Base-by-base conservation (phyloP, 495 filamentous ascomycete genomes). In the Ascobolus immersus region DNA sequence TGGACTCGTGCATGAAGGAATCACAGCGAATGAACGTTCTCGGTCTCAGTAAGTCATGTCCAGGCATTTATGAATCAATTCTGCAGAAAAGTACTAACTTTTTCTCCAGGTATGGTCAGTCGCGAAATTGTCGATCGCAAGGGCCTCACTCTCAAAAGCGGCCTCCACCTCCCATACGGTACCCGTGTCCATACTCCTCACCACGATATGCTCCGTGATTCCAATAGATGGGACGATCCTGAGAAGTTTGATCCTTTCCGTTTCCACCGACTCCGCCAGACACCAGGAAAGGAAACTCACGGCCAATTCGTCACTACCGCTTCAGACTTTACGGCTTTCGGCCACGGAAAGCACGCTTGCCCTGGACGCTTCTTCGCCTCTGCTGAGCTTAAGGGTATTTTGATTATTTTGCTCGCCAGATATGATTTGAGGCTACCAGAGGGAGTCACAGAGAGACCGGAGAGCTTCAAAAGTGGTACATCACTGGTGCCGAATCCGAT, bases 351-450 rank as follows among this genome's bases (percentile, higher is more conserved):
- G 22, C 60, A 71, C 34, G 63, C 68, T 0, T 69, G 66, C 43
- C 67, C 67, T 0, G 69, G 68, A 0, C 52, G 68, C 4, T 66
- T 66, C 46, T 67, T 71, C 28, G 65, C 61, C 0, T 50, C 51
- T 3, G 56, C 53, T 12, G 57, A 61, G 33, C 54, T 69, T 39
- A 71, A 71, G 44, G 52, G 60, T 19, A 57, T 71, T 20, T 30
- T 72, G 17, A 62, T 57, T 17, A 56, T 64, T 37, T 34, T 66
- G 15, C 35, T 73, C 21, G 40, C 65, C 23, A 57, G 58, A 30
- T 72, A 67, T 33, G 68, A 75, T 17, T 55, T 64, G 40, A 52
- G 55, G 37, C 45, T 57, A 18, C 38, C 39, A 32, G 37, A 34
- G 13, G 33, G 18, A 15, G n/a, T 17, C 20, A 6, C 3, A 15